These are phyloP conservation scores for Tricholoma terreum DNA, from an alignment of 768 basidiomycete genomes.

Conservation along the genomic window DNA sequence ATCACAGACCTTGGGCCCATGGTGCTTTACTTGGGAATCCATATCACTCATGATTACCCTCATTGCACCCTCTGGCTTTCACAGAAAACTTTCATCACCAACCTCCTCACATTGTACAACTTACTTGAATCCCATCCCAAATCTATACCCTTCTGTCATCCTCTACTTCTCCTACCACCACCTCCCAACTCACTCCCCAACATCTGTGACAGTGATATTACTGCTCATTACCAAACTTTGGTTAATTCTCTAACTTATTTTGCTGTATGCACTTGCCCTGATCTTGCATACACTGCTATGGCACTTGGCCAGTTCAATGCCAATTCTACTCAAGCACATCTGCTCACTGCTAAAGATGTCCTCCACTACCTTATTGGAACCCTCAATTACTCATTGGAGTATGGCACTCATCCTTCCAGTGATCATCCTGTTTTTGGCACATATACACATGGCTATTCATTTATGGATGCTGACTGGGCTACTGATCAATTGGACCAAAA, in stretches of 20 bases:
- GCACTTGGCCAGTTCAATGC: slow-evolving; percentile 28
- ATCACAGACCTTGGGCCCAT: background rate
- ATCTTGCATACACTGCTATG: no score
- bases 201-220: slow-evolving; percentile 13
- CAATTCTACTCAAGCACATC: slow-evolving; percentile 24
- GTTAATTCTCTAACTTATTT: slow-evolving; percentile 27
- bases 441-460: no score
- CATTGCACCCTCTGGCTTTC: background rate
- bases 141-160: background rate
- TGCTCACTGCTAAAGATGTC: slow-evolving; percentile 29
- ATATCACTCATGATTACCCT: background rate
- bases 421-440: no score
- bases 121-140: no score
- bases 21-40: background rate
- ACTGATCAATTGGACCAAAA: slow-evolving; percentile 20
- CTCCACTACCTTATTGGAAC: slow-evolving; percentile 33
- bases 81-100: no score
- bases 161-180: no score
- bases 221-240: slow-evolving; percentile 16
- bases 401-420: slow-evolving; percentile 1
- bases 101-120: background rate
- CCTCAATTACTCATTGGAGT: slow-evolving; percentile 15
- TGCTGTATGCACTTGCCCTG: no score
- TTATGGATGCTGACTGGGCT: slow-evolving; percentile 20
- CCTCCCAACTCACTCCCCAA: slow-evolving; percentile 12